These are phyloP conservation scores for Saturnispora saitoi DNA, from an alignment of 805 yeast species.

Conservation along the genomic window DNA sequence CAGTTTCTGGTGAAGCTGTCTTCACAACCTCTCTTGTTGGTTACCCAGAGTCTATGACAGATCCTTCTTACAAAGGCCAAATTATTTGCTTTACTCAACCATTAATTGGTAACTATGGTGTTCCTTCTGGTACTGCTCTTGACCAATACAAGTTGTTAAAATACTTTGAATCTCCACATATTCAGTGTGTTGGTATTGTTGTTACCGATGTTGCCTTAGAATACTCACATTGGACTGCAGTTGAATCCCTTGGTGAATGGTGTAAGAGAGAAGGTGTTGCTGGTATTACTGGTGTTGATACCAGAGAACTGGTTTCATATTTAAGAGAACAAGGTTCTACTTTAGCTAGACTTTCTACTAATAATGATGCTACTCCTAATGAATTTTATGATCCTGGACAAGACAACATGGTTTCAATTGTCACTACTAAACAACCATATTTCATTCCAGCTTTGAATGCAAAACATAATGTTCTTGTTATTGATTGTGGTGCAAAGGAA, in stretches of 20 bases:
- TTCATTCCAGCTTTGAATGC: constrained; percentile 60
- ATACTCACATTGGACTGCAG: constrained; percentile 99
- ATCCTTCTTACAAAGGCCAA: constrained; percentile 97
- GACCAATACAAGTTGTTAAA: constrained; percentile 82
- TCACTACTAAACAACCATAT: constrained; percentile 92
- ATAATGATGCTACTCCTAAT: constrained; percentile 85
- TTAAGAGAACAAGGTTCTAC: constrained; percentile 96
- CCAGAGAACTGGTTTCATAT: constrained; percentile 86
- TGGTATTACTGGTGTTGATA: constrained; percentile 94
- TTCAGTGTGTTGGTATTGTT: constrained; percentile 93
- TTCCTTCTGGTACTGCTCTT: constrained; percentile 72
- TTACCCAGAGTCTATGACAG: constrained; percentile 95
- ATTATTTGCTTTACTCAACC: constrained; percentile 95
- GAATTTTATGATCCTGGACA: constrained; percentile 87
- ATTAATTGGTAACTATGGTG: constrained; percentile 96
- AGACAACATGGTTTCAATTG: constrained; percentile 84
- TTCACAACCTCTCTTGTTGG: constrained; percentile 97
- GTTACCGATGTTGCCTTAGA: constrained; percentile 93
- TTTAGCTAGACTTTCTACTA: constrained; percentile 80
- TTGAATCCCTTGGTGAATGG: constrained; percentile 91
- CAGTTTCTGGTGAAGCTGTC: constrained; percentile 94
- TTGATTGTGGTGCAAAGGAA: constrained; percentile 98
- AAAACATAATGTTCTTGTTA: constrained; percentile 75
- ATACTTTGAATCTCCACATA: constrained; percentile 83
- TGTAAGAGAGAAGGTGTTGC: constrained; percentile 95